Evolutionary conservation across 139 green algal species (phyloP), one percentile per base, ranked within the genome.

Genomic region (Chlamydomonas incerta): DNA sequence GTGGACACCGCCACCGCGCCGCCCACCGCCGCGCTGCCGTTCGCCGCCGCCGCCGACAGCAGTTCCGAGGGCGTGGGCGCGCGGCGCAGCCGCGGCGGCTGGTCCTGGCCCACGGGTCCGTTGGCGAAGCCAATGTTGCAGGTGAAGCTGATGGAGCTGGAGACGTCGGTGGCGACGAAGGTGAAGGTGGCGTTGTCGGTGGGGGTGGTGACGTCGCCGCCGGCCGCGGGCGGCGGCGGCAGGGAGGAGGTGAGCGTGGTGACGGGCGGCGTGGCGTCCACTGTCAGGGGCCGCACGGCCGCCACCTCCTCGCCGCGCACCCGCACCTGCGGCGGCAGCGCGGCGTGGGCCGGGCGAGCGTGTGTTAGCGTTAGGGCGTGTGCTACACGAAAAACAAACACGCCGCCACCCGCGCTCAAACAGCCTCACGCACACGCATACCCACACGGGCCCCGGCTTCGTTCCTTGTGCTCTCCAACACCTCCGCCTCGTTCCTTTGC

Each of bases 201-300:
- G 41, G 60, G 2, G 29, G 75, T 72, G 11, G 50, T 58, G 70
- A 34, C 83, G 15, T 15, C 71, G 29, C 66, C 62, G 34, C 24
- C 37, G 55, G 80, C 23, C 52, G 76, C 34, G 34, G 23, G 0
- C 11, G 46, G n/a, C 28, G 26, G 24, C 58, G 73, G 6, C 15
- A 71, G 63, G 33, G 70, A 18, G n/a, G 73, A 68, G 13, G 29
- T 24, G 47, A 87, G 66, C 20, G 58, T 34, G 29, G 86, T 60
- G 28, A 62, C 52, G 14, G 91, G 91, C 28, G 88, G 77, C 15
- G 70, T 67, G 35, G 91, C 83, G 72, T 94, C 91, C 26, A 90
- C 68, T 4, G 85, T 62, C 47, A 94, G 91, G n/a, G 72, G 62
- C 2, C 70, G 52, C 2, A n/a, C 81, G 47, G 63, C 72, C 33